Base-by-base conservation (phyloP, 495 filamentous ascomycete species). In the Lepraria neglecta region DNA sequence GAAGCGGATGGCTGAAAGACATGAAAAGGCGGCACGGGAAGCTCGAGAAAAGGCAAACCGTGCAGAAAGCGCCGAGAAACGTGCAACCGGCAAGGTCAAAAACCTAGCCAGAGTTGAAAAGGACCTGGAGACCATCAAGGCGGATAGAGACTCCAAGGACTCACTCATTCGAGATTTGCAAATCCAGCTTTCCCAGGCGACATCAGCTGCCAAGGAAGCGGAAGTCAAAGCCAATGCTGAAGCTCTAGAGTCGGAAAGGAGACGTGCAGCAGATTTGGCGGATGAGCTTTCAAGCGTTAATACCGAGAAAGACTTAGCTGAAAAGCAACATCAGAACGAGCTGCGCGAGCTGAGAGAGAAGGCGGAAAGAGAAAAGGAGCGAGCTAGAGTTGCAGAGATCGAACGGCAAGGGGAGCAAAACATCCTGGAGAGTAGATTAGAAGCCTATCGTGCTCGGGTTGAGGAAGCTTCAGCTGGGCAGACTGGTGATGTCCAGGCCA, bases 391-490 rank as follows among this genome's bases (percentile, higher is more conserved):
- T 19, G 71, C 83, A 11, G 91, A 97, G 68, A 71, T 86, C 9
- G 95, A 97, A 70, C 75, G 94, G 68, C 91, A 88, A 67, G 82
- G 80, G 17, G 95, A 99, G 73, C 87, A 92, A 45, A 77, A 78
- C 31, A 79, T 84, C 35, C 79, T 97, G 67, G 95, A 99, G 74
- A 87, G 87, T 68, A 94, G 94, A 68, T 80, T 97, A 67, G 95
- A 99, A 69, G 86, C 87, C 43, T 82, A 96, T 69, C 85, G 95
- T 19, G 80, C 85, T 21, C 81, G 88, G 24, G 90, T 89, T 10
- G 95, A 99, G 76, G 95, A 99, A 71, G 90, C 86, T 4, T 91
- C 91, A 0, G 91, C 90, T 6, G 88, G 90, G 21, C 80, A 83
- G 45, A 81, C 81, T 6, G 87, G 91, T 7, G 91, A 97, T 69